Base-by-base conservation (phyloP, 2,329 filamentous ascomycete genomes). In the Scleromitrula shiraiana region DNA sequence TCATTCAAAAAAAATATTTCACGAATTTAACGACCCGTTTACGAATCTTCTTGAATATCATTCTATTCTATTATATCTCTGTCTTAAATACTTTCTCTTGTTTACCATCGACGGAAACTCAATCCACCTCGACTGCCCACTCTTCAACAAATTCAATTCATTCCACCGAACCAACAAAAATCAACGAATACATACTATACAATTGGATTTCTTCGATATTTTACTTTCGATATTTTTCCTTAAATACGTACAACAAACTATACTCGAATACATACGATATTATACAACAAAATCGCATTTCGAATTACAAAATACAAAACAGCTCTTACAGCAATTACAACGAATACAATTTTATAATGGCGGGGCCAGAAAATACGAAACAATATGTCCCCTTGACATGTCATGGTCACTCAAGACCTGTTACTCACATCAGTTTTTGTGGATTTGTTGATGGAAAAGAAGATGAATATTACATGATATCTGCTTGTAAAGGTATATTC, bases 391-490 rank as follows among this genome's bases (percentile, higher is more conserved):
- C 83, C 54, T 70, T 87, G 62, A 88, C 83, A 55, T 87, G 83
- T 66, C 83, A 87, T 66, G 83, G 83, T 51, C 83, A 88, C 64
- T 86, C 83, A 47, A 75, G 83, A 57, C 83, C 83, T 24, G 82
- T 88, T 54, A 83, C 83, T 10, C 83, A 88, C 67, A 71, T 87
- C 56, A 80, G 77, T 64, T 87, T 87, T 66, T 87, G 83, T 51
- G 76, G 79, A 20, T 71, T 82, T 47, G 72, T 80, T 47, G 56
- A 48, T 14, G 46, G 46, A 33, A 45, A 53, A 54, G 78, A 81
- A 55, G 79, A 82, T 52, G 77, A 82, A 59, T 87, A 83, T 66
- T 87, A 85, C 64, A 70, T 87, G 55, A 84, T 87, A 56, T 86
- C 83, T 39, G 82, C 83, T 55, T 83, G 80, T 69, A 85, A 85